These are phyloP conservation scores for Trametes punicea DNA, from an alignment of 768 basidiomycete genomes.

Conservation along the genomic window DNA sequence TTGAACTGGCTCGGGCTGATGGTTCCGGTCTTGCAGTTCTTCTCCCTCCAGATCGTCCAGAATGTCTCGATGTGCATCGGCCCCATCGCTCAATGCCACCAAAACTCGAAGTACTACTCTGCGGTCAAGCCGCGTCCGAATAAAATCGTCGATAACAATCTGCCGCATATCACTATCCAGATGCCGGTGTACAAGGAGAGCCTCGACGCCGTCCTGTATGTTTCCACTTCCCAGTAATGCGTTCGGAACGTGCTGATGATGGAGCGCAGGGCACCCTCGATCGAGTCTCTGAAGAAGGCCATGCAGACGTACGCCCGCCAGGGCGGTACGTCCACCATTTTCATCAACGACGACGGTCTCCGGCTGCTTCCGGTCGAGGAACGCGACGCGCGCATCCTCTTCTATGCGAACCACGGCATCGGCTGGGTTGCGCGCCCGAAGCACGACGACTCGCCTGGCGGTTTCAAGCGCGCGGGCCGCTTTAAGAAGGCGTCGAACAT, in stretches of 20 bases:
- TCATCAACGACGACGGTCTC: conserved; percentile 63
- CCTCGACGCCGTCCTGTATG: conserved; percentile 49
- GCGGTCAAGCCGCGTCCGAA: conserved; percentile 41
- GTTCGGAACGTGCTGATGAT: neutral
- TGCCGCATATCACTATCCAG: conserved; percentile 51
- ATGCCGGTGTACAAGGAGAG: conserved; percentile 55
- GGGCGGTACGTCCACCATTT: conserved; percentile 56
- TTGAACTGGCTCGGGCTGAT: neutral
- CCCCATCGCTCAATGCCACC: conserved; percentile 49
- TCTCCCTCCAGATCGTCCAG: conserved; percentile 41
- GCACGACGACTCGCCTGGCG: conserved; percentile 41
- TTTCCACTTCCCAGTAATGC: conserved; percentile 11
- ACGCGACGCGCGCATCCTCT: conserved; percentile 44
- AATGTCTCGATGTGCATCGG: conserved; percentile 44
- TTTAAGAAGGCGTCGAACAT: conserved; percentile 51
- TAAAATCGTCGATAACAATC: conserved; percentile 40
- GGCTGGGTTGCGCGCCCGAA: conserved; percentile 59
- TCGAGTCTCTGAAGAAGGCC: conserved; percentile 54
- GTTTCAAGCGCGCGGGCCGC: conserved; percentile 48
- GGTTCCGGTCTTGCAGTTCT: conserved; percentile 24
- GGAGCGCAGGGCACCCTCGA: conserved; percentile 39
- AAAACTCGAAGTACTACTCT: conserved; percentile 55
- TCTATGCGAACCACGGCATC: conserved; percentile 55
- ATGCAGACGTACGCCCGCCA: conserved; percentile 65
- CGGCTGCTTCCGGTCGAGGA: conserved; percentile 45